Evolutionary conservation across 163 green algal species (phyloP).

Genomic region (Prototheca cutis): DNA sequence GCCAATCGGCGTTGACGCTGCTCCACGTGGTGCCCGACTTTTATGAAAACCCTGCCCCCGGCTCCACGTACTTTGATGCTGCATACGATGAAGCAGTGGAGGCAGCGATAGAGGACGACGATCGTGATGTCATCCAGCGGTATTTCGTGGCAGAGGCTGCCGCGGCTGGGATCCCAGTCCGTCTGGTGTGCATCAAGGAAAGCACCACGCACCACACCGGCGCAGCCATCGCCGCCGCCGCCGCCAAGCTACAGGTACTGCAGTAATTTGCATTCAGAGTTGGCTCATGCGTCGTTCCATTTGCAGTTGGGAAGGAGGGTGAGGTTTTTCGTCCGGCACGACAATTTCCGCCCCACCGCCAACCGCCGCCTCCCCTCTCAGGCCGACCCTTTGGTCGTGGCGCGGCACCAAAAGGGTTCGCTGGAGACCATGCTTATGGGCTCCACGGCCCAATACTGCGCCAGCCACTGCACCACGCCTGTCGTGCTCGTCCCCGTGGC

Average conservation of each 20-base stretch:
- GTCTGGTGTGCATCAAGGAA: slow-evolving; percentile 14
- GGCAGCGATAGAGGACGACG: neutral
- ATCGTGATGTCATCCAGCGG: slow-evolving; percentile 4
- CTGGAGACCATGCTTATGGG: too few relatives aligned
- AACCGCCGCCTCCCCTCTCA: too few relatives aligned
- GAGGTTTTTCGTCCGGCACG: too few relatives aligned
- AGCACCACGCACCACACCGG: slow-evolving; percentile 20
- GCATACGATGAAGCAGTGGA: slow-evolving; percentile 3
- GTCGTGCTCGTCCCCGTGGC: too few relatives aligned
- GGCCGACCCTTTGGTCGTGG: too few relatives aligned
- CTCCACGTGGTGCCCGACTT: slow-evolving; percentile 18
- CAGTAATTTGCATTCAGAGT: slow-evolving; percentile 36
- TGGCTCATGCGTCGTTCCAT: too few relatives aligned
- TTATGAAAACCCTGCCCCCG: slow-evolving; percentile 1
- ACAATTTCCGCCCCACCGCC: too few relatives aligned
- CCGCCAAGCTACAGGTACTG: slow-evolving; percentile 24
- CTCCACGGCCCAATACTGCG: too few relatives aligned
- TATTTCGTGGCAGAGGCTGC: slow-evolving; percentile 11
- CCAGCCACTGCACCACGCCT: too few relatives aligned
- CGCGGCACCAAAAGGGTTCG: too few relatives aligned
- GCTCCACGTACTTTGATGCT: slow-evolving; percentile 12
- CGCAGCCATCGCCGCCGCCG: slow-evolving; percentile 18
- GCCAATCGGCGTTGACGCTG: neutral
- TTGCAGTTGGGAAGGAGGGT: too few relatives aligned
- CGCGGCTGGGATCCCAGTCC: slow-evolving; percentile 10